Conservation (phyloP, 352 stramenopile species). For the Blastocystis sp. region DNA sequence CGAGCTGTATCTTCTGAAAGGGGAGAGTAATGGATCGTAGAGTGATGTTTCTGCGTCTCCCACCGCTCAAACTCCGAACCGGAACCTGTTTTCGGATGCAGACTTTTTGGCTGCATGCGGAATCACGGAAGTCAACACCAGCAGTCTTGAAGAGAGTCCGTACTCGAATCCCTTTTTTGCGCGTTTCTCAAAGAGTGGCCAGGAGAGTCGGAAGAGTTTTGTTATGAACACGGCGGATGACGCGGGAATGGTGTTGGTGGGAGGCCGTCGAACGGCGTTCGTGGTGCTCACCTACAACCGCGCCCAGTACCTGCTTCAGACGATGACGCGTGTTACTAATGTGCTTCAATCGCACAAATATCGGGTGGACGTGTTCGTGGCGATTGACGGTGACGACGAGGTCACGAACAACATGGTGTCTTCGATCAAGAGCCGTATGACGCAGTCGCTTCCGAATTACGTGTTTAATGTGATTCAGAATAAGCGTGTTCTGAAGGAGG, state of each 20-base stretch:
- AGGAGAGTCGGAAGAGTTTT: background rate
- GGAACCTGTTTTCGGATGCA: background rate
- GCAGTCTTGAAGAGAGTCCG: background rate
- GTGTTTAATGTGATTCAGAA: constrained; percentile 60
- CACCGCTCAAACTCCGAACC: background rate
- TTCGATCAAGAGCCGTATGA: constrained; percentile 49
- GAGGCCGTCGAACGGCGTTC: constrained; percentile 58
- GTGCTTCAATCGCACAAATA: constrained; percentile 59
- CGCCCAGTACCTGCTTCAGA: constrained; percentile 66
- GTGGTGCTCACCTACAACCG: constrained; percentile 70
- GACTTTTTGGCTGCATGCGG: background rate
- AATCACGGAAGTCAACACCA: background rate
- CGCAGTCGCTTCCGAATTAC: background rate
- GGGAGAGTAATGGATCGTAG: background rate
- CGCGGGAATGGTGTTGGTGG: background rate
- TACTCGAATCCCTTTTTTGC: background rate
- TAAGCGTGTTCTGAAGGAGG: background rate
- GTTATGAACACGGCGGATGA: background rate
- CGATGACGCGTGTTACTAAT: constrained; percentile 63
- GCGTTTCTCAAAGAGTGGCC: background rate
- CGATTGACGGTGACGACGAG: constrained; percentile 67
- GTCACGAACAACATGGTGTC: constrained; percentile 62
- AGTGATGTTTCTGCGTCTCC: background rate
- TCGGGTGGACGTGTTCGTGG: constrained; percentile 67
- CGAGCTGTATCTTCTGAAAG: background rate